A percentile compares a stretch with the other conserved stretches of the same genome.
Conservation (phyloP, 2,329 filamentous ascomycete genomes). For the Pseudopyricularia cyperi region DNA sequence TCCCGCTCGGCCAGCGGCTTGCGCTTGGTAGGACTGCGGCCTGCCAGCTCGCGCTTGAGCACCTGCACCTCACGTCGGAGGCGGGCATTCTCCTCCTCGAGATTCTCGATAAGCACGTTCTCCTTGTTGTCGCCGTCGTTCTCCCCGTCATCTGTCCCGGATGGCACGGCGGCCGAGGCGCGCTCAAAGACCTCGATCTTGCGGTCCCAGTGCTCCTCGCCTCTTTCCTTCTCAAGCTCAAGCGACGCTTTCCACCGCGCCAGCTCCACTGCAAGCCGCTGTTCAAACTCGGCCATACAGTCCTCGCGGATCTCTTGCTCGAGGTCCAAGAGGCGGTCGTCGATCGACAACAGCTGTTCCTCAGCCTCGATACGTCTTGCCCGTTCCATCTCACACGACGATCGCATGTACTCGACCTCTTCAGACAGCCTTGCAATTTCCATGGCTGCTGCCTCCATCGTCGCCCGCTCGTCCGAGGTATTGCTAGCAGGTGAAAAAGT, state of each 20-base stretch:
- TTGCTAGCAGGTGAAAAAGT: conserved; percentile 25
- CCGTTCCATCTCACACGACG: conserved; percentile 58
- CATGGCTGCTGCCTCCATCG: conserved; percentile 69
- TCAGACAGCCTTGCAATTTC: conserved; percentile 70
- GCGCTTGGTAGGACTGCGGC: conserved; percentile 50
- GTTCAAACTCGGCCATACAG: conserved; percentile 76
- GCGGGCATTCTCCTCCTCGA: conserved; percentile 59
- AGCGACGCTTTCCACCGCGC: conserved; percentile 69
- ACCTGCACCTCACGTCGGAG: conserved; percentile 51
- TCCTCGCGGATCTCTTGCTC: conserved; percentile 84
- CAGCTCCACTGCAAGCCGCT: conserved; percentile 59
- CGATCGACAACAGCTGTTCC: conserved; percentile 55
- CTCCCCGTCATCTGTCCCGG: conserved; percentile 9
- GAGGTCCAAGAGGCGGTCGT: conserved; percentile 51
- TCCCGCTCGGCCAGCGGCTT: conserved; percentile 41
- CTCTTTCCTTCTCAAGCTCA: conserved; percentile 65
- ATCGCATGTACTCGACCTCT: conserved; percentile 62
- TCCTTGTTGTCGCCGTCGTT: conserved; percentile 40
- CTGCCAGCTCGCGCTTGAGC: conserved; percentile 51
- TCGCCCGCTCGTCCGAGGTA: conserved; percentile 42
- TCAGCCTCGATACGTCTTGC: conserved; percentile 60
- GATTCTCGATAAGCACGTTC: conserved; percentile 46
- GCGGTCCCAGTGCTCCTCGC: conserved; percentile 74
- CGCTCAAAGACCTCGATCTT: conserved; percentile 56
- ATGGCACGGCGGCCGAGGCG: conserved; percentile 3